These are phyloP conservation scores for Hysterangium stoloniferum DNA, from an alignment of 768 basidiomycete genomes.

Conservation along the genomic window DNA sequence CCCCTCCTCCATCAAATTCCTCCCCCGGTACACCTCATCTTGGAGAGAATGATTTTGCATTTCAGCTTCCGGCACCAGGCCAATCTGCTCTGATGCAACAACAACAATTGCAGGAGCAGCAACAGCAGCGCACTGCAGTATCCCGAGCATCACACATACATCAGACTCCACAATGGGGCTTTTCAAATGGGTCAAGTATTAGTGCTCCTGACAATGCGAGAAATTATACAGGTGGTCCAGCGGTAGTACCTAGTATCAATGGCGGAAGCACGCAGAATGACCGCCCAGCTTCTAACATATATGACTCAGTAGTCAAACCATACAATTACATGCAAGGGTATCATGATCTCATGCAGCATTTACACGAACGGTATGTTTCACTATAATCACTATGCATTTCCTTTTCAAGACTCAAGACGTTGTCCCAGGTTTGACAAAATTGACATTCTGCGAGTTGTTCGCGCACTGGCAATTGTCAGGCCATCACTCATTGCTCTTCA, in stretches of 20 bases:
- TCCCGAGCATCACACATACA: conserved; percentile 1
- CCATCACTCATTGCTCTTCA: conserved; percentile 97
- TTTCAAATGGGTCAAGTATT: background rate
- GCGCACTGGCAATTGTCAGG: conserved; percentile 88
- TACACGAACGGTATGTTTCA: conserved; percentile 50
- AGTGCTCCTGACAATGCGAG: background rate
- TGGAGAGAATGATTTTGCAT: conserved; percentile 2
- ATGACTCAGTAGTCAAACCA: conserved; percentile 57
- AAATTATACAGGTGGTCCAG: background rate
- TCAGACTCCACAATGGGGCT: conserved; percentile 10
- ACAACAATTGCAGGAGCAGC: conserved; percentile 5
- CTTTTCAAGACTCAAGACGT: background rate
- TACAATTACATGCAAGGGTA: conserved; percentile 97
- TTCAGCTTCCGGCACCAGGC: background rate
- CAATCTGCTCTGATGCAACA: background rate
- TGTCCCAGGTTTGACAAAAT: conserved; percentile 84
- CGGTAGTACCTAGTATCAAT: background rate
- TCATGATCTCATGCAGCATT: conserved; percentile 92
- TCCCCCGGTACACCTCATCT: conserved; percentile 8
- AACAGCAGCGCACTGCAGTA: background rate
- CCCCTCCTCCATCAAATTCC: conserved; percentile 10
- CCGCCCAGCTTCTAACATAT: conserved; percentile 37
- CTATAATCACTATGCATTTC: background rate
- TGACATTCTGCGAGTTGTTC: conserved; percentile 89
- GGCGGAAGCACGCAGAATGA: conserved; percentile 1